Conservation (phyloP, 805 yeast species). For the Yarrowia sp. region DNA sequence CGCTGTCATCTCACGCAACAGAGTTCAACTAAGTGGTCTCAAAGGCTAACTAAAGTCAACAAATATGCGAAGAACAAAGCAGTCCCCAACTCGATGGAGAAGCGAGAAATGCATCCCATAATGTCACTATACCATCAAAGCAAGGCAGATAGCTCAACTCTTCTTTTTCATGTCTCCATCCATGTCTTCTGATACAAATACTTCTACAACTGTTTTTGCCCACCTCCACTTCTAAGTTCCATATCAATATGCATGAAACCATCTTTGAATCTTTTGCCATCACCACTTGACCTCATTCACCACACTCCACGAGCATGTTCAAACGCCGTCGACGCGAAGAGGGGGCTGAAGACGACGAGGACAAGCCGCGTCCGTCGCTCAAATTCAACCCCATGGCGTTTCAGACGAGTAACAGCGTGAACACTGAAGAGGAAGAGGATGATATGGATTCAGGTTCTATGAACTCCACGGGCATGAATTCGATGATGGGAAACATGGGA, state of each 20-base stretch:
- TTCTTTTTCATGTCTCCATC: no score
- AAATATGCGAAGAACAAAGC: no score
- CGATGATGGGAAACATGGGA: background rate
- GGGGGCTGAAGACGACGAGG: conserved; percentile 1
- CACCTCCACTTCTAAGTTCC: background rate
- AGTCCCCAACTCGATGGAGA: no score
- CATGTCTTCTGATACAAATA: no score
- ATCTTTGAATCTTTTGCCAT: background rate
- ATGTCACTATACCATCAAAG: no score
- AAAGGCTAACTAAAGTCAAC: no score
- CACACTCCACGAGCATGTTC: conserved; percentile 7
- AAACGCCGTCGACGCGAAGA: conserved; percentile 25
- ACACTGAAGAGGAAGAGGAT: background rate
- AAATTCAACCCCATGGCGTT: conserved; percentile 37
- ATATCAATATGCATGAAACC: background rate
- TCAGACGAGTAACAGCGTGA: background rate
- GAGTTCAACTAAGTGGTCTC: no score
- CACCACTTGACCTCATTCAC: no score
- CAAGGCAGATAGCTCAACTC: no score
- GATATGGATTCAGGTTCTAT: background rate
- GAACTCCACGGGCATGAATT: background rate
- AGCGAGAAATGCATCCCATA: no score
- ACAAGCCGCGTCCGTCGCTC: conserved; percentile 11
- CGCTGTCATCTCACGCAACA: no score
- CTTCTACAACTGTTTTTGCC: no score